Percentiles rank a stretch among this genome's conserved stretches.
phyloP scores from a whole-genome alignment of 1,284 basidiomycete species.

The Cryptococcus floricola region DNA sequence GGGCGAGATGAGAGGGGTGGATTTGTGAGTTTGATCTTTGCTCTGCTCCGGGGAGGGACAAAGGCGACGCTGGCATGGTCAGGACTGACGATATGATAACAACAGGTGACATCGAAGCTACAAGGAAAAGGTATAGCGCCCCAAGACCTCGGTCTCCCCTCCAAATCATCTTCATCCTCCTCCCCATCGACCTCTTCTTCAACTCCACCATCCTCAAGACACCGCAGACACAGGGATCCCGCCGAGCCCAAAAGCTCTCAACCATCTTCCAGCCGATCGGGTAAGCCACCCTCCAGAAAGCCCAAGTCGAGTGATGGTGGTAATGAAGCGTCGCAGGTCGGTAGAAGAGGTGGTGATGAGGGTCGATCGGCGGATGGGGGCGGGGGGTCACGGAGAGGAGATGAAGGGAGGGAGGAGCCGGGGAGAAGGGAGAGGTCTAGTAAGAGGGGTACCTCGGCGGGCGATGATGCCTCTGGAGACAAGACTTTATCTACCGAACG shows the following conservation, averaged over 20 bases:
- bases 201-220: neutral
- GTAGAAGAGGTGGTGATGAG: neutral
- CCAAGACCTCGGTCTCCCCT: neutral
- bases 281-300: neutral
- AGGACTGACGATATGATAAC: neutral
- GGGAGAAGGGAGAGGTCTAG: too few species aligned
- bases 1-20: slow-evolving; percentile 16
- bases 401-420: too few species aligned
- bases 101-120: neutral
- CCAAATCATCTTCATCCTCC: neutral
- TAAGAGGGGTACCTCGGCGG: too few species aligned
- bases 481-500: too few species aligned
- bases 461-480: too few species aligned
- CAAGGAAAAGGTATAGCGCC: neutral
- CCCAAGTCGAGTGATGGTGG: neutral
- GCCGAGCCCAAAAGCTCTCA: neutral
- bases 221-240: too few species aligned
- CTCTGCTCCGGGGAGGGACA: neutral
- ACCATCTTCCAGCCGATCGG: too few species aligned
- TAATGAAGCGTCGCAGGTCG: neutral
- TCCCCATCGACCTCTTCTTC: neutral
- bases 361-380: neutral
- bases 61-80: neutral
- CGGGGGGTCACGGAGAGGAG: too few species aligned
- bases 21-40: slow-evolving; percentile 16